These are phyloP conservation scores for Drechmeria coniospora DNA, from an alignment of 2,329 filamentous ascomycete species.

Conservation along the genomic window DNA sequence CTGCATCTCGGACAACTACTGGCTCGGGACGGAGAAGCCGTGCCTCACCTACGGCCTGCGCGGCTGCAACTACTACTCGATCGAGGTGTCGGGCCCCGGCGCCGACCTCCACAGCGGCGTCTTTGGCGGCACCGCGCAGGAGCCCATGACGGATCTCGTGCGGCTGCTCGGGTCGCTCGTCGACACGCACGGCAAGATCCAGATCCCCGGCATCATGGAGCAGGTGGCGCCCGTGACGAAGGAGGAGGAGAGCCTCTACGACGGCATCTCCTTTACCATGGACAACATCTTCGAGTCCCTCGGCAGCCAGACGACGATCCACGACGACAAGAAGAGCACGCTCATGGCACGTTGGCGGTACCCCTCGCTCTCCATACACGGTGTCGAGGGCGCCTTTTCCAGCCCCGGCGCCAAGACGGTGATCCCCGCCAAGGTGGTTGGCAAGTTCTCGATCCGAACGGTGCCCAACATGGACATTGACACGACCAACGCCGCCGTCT, in stretches of 20 bases:
- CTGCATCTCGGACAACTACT: constrained; percentile 99
- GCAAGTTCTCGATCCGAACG: constrained; percentile 96
- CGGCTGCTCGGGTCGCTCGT: constrained; percentile 72
- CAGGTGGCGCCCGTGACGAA: constrained; percentile 79
- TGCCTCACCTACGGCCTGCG: constrained; percentile 94
- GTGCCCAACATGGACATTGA: constrained; percentile 95
- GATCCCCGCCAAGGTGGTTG: constrained; percentile 92
- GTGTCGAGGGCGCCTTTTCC: constrained; percentile 87
- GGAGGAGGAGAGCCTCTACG: constrained; percentile 80
- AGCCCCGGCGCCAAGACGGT: constrained; percentile 93
- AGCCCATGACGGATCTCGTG: constrained; percentile 95
- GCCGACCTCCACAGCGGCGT: constrained; percentile 94
- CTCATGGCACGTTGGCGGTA: constrained; percentile 95
- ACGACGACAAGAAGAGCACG: constrained; percentile 75
- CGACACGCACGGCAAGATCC: constrained; percentile 80
- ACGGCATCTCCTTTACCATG: constrained; percentile 88
- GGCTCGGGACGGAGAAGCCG: constrained; percentile 96
- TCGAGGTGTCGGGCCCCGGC: constrained; percentile 80
- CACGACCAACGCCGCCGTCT: constrained; percentile 72
- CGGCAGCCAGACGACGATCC: constrained; percentile 76
- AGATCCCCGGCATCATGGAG: constrained; percentile 85
- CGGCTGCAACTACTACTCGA: constrained; percentile 93
- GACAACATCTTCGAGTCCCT: constrained; percentile 84
- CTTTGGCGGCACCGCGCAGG: constrained; percentile 89
- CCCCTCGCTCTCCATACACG: constrained; percentile 87